Conservation (phyloP, 2,329 filamentous ascomycete genomes). For the Neurospora sp. region DNA sequence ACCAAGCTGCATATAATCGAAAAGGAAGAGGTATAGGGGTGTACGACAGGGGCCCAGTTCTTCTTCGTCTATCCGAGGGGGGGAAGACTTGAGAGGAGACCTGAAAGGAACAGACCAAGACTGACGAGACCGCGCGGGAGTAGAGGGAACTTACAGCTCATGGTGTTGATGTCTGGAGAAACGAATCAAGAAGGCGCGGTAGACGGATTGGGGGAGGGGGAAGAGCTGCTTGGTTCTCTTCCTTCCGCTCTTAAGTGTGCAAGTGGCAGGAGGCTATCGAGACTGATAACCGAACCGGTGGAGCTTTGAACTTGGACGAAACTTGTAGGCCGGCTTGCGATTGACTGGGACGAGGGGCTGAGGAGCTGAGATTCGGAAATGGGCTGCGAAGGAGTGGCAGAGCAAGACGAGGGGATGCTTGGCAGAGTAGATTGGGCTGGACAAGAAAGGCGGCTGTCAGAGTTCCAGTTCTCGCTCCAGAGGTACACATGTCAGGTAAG, state of each 20-base stretch:
- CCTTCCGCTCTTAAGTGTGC: constrained; percentile 5
- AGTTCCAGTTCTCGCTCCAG: background rate
- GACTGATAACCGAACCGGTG: background rate
- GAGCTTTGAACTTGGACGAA: background rate
- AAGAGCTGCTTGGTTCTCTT: constrained; percentile 5
- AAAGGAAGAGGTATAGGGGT: background rate
- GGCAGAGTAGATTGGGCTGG: background rate
- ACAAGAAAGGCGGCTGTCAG: background rate
- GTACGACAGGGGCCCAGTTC: background rate
- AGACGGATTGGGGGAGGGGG: background rate
- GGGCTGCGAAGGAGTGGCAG: background rate
- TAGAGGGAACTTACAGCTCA: constrained; percentile 21
- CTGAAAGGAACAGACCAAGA: constrained; percentile 12
- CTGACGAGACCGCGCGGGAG: constrained; percentile 12
- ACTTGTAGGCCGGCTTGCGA: background rate
- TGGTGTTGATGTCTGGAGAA: constrained; percentile 15
- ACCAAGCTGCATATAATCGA: background rate
- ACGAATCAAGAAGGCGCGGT: constrained; percentile 2
- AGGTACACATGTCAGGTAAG: background rate
- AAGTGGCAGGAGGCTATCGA: constrained; percentile 1
- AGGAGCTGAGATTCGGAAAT: constrained; percentile 4
- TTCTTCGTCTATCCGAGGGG: background rate
- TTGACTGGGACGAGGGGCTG: constrained; percentile 5
- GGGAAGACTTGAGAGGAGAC: background rate
- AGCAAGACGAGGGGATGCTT: background rate